These are phyloP conservation scores for Actinomortierella ambigua DNA, from an alignment of 371 early-diverging fungal genomes.

Conservation along the genomic window DNA sequence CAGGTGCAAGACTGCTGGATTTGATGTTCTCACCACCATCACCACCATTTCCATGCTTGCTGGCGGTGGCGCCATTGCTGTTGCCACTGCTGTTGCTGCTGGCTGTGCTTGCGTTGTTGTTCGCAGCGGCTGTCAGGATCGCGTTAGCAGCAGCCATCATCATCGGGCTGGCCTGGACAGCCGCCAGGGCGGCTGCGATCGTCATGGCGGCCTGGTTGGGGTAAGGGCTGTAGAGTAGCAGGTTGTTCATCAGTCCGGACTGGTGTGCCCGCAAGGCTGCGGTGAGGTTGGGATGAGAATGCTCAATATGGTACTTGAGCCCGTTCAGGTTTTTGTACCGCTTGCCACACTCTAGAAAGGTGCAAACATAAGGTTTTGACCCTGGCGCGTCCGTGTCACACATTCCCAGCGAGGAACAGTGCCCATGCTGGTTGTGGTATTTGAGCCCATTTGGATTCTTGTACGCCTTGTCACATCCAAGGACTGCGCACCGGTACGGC, in stretches of 20 bases:
- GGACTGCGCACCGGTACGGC: constrained; percentile 77
- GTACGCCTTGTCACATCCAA: constrained; percentile 87
- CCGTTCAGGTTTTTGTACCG: constrained; percentile 97
- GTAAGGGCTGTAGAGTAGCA: constrained; percentile 20
- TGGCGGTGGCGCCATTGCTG: background rate
- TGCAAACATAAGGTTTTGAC: constrained; percentile 83
- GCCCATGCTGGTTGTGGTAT: constrained; percentile 84
- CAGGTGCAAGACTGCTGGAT: too few relatives aligned
- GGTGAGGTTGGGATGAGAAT: constrained; percentile 58
- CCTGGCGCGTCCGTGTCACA: constrained; percentile 45
- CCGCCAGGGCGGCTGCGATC: constrained; percentile 26
- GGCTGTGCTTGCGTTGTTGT: background rate
- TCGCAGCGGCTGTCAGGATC: constrained; percentile 14
- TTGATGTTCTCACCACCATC: background rate
- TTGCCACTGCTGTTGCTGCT: background rate
- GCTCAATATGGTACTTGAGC: constrained; percentile 91
- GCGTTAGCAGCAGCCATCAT: constrained; percentile 39
- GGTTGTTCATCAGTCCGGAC: constrained; percentile 19
- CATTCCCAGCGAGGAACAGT: constrained; percentile 51
- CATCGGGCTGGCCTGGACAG: constrained; percentile 27
- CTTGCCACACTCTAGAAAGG: constrained; percentile 80
- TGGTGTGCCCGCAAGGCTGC: constrained; percentile 38
- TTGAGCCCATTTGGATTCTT: constrained; percentile 97
- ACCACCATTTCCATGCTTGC: background rate
- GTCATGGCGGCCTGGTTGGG: constrained; percentile 33